Evolutionary conservation across 1,139 yeast species (phyloP).

Genomic region (Lodderomyces theae): DNA sequence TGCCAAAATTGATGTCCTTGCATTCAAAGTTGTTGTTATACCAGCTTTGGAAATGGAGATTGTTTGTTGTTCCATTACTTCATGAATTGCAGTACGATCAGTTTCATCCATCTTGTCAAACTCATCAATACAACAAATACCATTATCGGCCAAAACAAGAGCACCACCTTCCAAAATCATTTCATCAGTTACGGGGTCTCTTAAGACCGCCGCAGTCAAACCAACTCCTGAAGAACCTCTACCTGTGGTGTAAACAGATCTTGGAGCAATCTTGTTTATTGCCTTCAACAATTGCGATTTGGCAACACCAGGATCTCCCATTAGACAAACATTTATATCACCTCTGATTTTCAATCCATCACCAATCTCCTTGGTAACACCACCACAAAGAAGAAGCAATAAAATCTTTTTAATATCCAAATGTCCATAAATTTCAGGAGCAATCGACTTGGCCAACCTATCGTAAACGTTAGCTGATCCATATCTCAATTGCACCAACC

Average conservation of each 20-base stretch:
- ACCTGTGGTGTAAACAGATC: conserved; percentile 98
- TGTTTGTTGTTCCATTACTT: conserved; percentile 99
- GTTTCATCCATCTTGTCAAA: conserved; percentile 98
- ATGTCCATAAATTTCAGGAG: conserved; percentile 97
- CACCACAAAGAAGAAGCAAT: conserved; percentile 82
- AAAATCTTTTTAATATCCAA: conserved; percentile 90
- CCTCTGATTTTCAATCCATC: conserved; percentile 98
- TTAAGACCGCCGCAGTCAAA: conserved; percentile 97
- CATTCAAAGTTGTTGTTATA: conserved; percentile 92
- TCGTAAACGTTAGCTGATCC: conserved; percentile 71
- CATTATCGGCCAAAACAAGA: conserved; percentile 92
- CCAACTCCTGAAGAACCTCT: conserved; percentile 99
- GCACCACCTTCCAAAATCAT: conserved; percentile 99
- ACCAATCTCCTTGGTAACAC: conserved; percentile 90
- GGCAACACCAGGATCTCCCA: conserved; percentile 99
- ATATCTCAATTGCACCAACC: conserved; percentile 47
- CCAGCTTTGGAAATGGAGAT: conserved; percentile 98
- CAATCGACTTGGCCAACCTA: conserved; percentile 81
- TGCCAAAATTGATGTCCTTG: conserved; percentile 92
- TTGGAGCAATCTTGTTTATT: conserved; percentile 88
- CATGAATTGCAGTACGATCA: conserved; percentile 97
- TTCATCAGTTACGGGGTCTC: conserved; percentile 98
- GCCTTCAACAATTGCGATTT: conserved; percentile 94
- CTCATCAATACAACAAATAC: conserved; percentile 98
- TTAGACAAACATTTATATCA: conserved; percentile 90